A percentile compares a stretch with the other conserved stretches of the same genome.
These are phyloP conservation scores for Hanseniaspora lachancei DNA, from an alignment of 805 yeast species.

Conservation along the genomic window DNA sequence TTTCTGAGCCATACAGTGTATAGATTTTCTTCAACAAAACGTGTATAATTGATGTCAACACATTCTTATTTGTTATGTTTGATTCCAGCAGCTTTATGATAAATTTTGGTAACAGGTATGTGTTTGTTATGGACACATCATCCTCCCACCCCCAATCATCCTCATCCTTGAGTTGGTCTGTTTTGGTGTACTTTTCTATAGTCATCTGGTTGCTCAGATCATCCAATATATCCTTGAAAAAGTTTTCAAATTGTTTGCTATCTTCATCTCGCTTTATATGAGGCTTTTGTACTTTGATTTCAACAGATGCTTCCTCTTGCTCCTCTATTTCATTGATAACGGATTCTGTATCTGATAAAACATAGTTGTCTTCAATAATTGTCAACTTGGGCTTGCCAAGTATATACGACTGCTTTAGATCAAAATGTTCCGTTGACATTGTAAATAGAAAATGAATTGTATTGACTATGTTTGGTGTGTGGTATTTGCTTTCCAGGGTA, in stretches of 20 bases:
- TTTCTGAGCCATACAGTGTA: background rate
- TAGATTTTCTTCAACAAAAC: background rate
- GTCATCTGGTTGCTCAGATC: background rate
- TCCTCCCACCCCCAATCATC: constrained; percentile 13
- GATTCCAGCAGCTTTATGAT: background rate
- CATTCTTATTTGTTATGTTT: background rate
- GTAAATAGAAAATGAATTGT: too few relatives aligned
- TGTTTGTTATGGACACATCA: background rate
- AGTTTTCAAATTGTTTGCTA: background rate
- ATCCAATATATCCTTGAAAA: background rate
- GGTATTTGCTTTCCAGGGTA: too few relatives aligned
- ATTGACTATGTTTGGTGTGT: too few relatives aligned
- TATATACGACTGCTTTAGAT: background rate
- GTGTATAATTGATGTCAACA: background rate
- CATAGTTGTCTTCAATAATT: background rate
- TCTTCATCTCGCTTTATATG: background rate
- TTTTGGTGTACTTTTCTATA: background rate
- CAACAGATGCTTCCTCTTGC: background rate
- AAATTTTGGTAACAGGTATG: background rate
- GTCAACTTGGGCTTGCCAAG: background rate
- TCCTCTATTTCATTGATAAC: background rate
- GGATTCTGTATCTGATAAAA: background rate
- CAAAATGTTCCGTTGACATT: too few relatives aligned
- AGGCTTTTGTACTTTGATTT: background rate
- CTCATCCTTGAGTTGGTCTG: background rate